Percentiles rank a stretch among this genome's conserved stretches.
Conservation (phyloP, 805 yeast genomes). For the Kodamaea restingae region DNA sequence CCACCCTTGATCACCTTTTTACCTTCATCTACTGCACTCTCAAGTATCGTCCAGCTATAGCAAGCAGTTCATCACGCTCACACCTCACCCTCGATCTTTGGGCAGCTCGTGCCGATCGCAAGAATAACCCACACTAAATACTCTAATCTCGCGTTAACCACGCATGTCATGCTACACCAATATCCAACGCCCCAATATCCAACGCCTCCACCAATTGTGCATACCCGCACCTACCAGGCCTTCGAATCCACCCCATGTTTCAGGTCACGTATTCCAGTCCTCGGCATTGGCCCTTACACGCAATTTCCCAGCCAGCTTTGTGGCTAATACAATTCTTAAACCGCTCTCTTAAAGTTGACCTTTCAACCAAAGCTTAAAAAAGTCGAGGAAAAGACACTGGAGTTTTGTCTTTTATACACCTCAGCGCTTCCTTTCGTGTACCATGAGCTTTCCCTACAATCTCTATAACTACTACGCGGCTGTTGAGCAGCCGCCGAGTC, state of each 20-base stretch:
- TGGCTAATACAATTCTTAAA: neutral
- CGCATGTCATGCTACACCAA: no score
- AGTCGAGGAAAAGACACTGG: slow-evolving; percentile 1
- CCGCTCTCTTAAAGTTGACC: slow-evolving; percentile 7
- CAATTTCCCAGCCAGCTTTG: neutral
- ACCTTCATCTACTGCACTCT: neutral
- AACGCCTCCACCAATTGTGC: no score
- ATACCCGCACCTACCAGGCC: no score
- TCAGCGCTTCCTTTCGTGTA: neutral
- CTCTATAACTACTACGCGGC: slow-evolving; percentile 5
- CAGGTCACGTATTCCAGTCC: neutral
- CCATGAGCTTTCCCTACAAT: slow-evolving; percentile 8
- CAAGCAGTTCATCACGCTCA: no score
- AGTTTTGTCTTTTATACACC: neutral
- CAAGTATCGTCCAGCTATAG: no score
- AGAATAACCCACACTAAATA: slow-evolving; percentile 1
- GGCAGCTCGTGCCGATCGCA: neutral
- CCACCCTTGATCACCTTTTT: neutral
- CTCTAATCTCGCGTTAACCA: neutral
- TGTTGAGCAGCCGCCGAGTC: slow-evolving; percentile 8
- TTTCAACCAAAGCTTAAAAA: slow-evolving; percentile 1
- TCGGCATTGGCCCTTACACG: no score
- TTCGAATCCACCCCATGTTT: neutral
- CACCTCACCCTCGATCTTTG: neutral
- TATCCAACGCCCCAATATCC: no score